A percentile compares a stretch with the other conserved stretches of the same genome.
phyloP scores from a whole-genome alignment of 2,329 filamentous ascomycete genomes.

The Grosmannia clavigera region DNA sequence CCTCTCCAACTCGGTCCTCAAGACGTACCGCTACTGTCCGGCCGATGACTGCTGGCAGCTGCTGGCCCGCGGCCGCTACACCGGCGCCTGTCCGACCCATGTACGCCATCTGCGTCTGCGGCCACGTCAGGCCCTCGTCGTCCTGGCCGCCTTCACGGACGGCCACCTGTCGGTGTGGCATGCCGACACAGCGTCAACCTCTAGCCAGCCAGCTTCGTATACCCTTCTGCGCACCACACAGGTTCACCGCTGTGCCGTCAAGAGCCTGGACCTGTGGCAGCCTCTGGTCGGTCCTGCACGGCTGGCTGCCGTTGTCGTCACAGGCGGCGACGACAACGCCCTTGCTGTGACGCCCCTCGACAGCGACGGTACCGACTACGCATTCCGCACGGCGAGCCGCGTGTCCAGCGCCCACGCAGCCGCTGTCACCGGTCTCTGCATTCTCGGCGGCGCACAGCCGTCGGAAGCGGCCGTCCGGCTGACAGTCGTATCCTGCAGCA shows the following conservation, averaged over 20 bases:
- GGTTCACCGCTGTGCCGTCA: conserved; percentile 69
- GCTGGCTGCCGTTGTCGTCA: conserved; percentile 33
- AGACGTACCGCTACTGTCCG: conserved; percentile 39
- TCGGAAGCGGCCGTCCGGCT: not conserved
- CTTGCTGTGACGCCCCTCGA: conserved; percentile 41
- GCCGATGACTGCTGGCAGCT: conserved; percentile 37
- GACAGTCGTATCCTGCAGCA: conserved; percentile 28
- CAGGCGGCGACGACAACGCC: conserved; percentile 82
- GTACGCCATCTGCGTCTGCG: conserved; percentile 28
- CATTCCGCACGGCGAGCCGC: conserved; percentile 15
- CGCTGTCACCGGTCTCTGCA: conserved; percentile 48
- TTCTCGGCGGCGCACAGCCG: conserved; percentile 17
- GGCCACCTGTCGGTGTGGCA: conserved; percentile 57
- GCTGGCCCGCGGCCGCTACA: conserved; percentile 46
- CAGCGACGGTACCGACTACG: conserved; percentile 16
- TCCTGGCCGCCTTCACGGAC: conserved; percentile 70
- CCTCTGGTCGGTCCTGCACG: not conserved
- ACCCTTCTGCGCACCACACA: conserved; percentile 9
- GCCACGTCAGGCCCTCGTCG: conserved; percentile 17
- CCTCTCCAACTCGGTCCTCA: conserved; percentile 74
- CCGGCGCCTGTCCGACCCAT: conserved; percentile 65
- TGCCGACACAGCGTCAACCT: not conserved
- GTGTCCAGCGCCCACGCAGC: conserved; percentile 56
- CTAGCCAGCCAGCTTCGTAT: conserved; percentile 1
- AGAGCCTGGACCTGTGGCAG: conserved; percentile 39